Conservation (phyloP, 352 stramenopile genomes). For the Phytophthora syringae region DNA sequence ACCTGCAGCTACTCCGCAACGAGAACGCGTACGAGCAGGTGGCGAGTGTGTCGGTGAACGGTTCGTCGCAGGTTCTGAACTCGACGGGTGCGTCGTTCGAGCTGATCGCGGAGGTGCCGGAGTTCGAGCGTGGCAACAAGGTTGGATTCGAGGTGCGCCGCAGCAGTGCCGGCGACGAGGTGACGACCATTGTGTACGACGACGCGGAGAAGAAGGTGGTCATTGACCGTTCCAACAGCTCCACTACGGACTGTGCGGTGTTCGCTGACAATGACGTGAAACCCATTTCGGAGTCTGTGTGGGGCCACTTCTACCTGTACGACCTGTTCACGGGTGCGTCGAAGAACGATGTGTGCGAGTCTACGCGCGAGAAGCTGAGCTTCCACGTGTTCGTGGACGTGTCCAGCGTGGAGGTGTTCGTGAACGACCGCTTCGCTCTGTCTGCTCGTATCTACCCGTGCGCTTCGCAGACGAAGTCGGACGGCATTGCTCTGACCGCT, state of each 20-base stretch:
- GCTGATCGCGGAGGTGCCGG: slow-evolving; percentile 49
- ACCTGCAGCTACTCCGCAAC: slow-evolving; percentile 57
- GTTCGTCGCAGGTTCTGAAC: too few relatives aligned
- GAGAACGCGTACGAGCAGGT: slow-evolving; percentile 40
- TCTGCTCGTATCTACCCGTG: slow-evolving; percentile 75
- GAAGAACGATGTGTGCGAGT: slow-evolving; percentile 38
- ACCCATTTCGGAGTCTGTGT: slow-evolving; percentile 40
- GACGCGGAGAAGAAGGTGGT: slow-evolving; percentile 57
- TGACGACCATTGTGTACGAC: too few relatives aligned
- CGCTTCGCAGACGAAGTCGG: slow-evolving; percentile 48
- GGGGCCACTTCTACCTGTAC: slow-evolving; percentile 70
- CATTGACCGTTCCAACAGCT: slow-evolving; percentile 62
- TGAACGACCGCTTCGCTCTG: slow-evolving; percentile 74
- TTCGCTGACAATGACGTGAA: slow-evolving; percentile 46
- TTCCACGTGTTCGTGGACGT: slow-evolving; percentile 78
- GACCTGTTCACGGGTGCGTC: slow-evolving; percentile 43
- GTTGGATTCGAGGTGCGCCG: slow-evolving; percentile 71
- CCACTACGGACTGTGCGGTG: slow-evolving; percentile 48
- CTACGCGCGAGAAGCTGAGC: slow-evolving; percentile 49
- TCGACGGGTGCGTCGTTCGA: too few relatives aligned
- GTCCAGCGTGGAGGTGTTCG: slow-evolving; percentile 76
- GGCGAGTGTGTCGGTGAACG: too few relatives aligned
- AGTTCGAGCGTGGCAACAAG: slow-evolving; percentile 49
- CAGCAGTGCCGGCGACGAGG: slow-evolving; percentile 50
- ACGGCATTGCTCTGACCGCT: slow-evolving; percentile 60